phyloP scores from a whole-genome alignment of 805 yeast genomes.

The Starmera pachycereana region DNA sequence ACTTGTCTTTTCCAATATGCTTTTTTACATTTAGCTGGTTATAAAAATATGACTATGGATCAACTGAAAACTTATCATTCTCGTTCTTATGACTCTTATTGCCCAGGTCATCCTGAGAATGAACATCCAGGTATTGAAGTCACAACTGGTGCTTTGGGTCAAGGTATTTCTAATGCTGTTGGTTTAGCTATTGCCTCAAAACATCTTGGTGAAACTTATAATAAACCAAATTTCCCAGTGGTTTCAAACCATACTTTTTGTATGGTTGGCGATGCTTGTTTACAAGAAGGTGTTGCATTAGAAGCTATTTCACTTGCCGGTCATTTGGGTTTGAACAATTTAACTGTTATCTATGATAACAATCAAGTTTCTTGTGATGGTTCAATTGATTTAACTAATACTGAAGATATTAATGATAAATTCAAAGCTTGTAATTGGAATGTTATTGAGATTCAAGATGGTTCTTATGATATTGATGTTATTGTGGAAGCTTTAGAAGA shows the following conservation, averaged over 20 bases:
- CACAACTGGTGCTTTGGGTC: slow-evolving; percentile 34
- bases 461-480: slow-evolving; percentile 20
- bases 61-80: slow-evolving; percentile 26
- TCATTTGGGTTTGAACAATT: slow-evolving; percentile 26
- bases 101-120: slow-evolving; percentile 33
- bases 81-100: slow-evolving; percentile 14
- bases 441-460: slow-evolving; percentile 25
- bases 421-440: slow-evolving; percentile 27
- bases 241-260: slow-evolving; percentile 22
- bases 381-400: slow-evolving; percentile 22
- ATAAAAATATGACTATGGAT: slow-evolving; percentile 22
- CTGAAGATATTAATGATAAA: slow-evolving; percentile 24
- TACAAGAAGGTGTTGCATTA: slow-evolving; percentile 30
- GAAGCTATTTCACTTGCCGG: slow-evolving; percentile 31
- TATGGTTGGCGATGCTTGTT: slow-evolving; percentile 30
- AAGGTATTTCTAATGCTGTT: slow-evolving; percentile 30
- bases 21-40: slow-evolving; percentile 22
- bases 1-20: slow-evolving; percentile 25
- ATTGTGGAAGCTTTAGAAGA: slow-evolving; percentile 24
- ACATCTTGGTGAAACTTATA: slow-evolving; percentile 24
- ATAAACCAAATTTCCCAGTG: slow-evolving; percentile 22
- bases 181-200: slow-evolving; percentile 30
- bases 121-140: slow-evolving; percentile 29
- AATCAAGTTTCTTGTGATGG: slow-evolving; percentile 30
- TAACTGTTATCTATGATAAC: slow-evolving; percentile 26